Percentiles rank a stretch among this genome's conserved stretches.
Evolutionary conservation across 1,284 basidiomycete species (phyloP).

Genomic region (Cutaneotrichosporon sp.): DNA sequence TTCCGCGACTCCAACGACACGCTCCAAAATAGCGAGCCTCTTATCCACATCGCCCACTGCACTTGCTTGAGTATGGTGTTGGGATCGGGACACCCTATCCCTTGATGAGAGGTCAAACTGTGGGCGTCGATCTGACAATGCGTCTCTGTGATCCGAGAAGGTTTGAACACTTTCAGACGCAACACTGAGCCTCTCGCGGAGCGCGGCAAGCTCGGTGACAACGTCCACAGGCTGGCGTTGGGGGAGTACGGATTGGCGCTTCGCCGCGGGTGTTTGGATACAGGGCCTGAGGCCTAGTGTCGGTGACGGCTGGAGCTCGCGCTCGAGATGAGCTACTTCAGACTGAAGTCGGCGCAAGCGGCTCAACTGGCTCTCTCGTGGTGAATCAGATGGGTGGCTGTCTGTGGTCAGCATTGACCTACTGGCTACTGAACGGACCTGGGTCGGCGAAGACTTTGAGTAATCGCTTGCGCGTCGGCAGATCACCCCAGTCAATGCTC

Average conservation of each 20-base stretch:
- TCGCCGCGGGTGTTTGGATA: too few relatives aligned
- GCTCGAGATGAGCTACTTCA: slow-evolving; percentile 51
- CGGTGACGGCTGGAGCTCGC: slow-evolving; percentile 30
- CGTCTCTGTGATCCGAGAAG: background rate
- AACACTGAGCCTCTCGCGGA: slow-evolving; percentile 29
- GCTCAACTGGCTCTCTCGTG: slow-evolving; percentile 23
- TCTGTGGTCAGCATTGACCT: background rate
- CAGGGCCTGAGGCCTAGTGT: too few relatives aligned
- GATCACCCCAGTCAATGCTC: slow-evolving; percentile 7
- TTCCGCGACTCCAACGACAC: slow-evolving; percentile 57
- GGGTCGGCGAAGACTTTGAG: background rate
- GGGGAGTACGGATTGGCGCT: slow-evolving; percentile 23
- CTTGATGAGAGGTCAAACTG: too few relatives aligned
- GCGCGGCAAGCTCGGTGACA: slow-evolving; percentile 28
- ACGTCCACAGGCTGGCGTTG: slow-evolving; percentile 31
- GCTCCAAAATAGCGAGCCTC: slow-evolving; percentile 73
- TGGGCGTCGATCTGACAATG: background rate
- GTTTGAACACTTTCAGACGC: background rate
- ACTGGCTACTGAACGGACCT: background rate
- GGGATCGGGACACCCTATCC: too few relatives aligned
- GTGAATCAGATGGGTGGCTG: background rate
- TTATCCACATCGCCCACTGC: slow-evolving; percentile 52
- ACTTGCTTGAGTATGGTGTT: too few relatives aligned
- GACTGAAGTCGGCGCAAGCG: slow-evolving; percentile 49
- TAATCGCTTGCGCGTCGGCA: slow-evolving; percentile 6